Base-by-base conservation (phyloP, 495 filamentous ascomycete genomes). In the Corynascus novoguineensis region DNA sequence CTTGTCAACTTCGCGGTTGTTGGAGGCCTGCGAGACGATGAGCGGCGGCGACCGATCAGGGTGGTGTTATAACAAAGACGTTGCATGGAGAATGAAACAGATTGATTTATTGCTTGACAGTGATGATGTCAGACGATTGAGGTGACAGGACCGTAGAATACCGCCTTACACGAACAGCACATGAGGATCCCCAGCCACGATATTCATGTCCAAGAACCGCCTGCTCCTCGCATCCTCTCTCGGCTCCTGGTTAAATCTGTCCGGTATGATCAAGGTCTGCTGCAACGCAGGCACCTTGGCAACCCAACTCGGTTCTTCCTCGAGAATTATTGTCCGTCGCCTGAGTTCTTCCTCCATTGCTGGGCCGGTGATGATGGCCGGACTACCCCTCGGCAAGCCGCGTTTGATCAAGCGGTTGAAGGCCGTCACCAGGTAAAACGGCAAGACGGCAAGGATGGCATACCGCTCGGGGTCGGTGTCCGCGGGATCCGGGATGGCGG, bases 1-100 rank as follows among this genome's bases (percentile, higher is more conserved):
- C 38, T 62, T n/a, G 60, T 62, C 5, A 59, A 62, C 22, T 32
- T 55, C 5, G 46, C 55, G 0, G n/a, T 58, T 10, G 55, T 62
- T 0, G 60, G 55, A 1, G 60, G 55, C 4, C n/a, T 62, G 24
- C 17, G 60, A 31, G 60, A 62, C 37, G 37, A 58, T 17, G 54
- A 58, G 55, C 25, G 50, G 19, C 48, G 55, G 29, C 25, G 19
- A 25, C 48, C 60, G 34, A 17, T 62, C 14, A 45, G 25, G 56
- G 55, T 59, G 45, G 31, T 50, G 3, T 45, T 60, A 15, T 52
- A 31, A 17, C 17, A n/a, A n/a, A n/a, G n/a, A n/a, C n/a, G n/a
- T n/a, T n/a, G n/a, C n/a, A n/a, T n/a, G n/a, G n/a, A n/a, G n/a
- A n/a, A n/a, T n/a, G n/a, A n/a, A n/a, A n/a, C n/a, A n/a, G n/a